Percentiles rank a stretch among this genome's conserved stretches.
These are phyloP conservation scores for Quercus phellos DNA, from an alignment of 331 rosid genomes.

Conservation along the genomic window DNA sequence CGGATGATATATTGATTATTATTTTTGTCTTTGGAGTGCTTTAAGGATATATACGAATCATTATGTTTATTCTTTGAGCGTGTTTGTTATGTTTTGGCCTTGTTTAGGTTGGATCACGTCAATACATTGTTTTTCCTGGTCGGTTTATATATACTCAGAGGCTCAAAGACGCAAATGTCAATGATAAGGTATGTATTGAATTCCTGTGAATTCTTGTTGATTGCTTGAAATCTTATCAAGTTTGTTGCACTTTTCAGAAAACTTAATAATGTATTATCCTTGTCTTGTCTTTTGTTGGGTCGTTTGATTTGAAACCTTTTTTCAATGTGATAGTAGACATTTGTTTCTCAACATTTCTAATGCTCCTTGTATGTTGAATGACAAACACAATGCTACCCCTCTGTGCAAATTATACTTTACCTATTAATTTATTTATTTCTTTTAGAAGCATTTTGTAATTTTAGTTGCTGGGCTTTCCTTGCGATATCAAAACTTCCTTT, in stretches of 20 bases:
- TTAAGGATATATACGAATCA: neutral
- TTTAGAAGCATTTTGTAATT: neutral
- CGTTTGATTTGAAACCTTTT: too few species aligned
- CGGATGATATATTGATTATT: neutral
- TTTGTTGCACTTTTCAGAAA: neutral
- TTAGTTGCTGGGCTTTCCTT: neutral
- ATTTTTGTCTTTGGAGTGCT: neutral
- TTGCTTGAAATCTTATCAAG: conserved; percentile 9
- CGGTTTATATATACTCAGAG: conserved; percentile 71
- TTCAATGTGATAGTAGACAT: too few species aligned
- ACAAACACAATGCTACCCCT: too few species aligned
- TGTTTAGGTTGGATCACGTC: conserved; percentile 78
- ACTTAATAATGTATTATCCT: neutral
- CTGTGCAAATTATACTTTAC: too few species aligned
- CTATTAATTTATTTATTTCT: neutral
- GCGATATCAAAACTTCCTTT: neutral
- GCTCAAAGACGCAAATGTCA: conserved; percentile 73
- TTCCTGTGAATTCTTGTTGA: conserved; percentile 2
- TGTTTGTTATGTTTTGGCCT: conserved; percentile 2
- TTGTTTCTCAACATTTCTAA: too few species aligned
- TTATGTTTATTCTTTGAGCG: neutral
- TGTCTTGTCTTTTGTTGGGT: neutral
- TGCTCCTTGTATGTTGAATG: too few species aligned
- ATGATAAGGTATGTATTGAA: conserved; percentile 61
- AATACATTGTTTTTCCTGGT: conserved; percentile 92